These are phyloP conservation scores for Kwoniella botswanensis DNA, from an alignment of 768 basidiomycete genomes.

Conservation along the genomic window DNA sequence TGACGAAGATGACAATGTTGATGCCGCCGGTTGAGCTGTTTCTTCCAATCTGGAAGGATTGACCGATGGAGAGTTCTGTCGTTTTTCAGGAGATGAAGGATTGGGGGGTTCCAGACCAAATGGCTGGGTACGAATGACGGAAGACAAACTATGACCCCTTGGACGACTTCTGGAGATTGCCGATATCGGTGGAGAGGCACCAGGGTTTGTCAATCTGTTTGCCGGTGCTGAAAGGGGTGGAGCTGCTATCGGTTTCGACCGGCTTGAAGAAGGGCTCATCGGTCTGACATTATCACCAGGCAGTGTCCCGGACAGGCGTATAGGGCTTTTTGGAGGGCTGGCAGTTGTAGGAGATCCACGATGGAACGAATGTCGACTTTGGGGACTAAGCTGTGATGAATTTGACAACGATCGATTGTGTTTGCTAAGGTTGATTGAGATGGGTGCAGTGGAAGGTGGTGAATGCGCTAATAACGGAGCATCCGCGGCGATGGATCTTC, in stretches of 20 bases:
- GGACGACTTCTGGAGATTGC: constrained; percentile 20
- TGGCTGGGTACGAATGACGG: not conserved
- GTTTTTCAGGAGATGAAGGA: not conserved
- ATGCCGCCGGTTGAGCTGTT: not conserved
- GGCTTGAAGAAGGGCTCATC: constrained; percentile 1
- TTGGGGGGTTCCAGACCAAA: not conserved
- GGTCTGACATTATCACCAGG: constrained; percentile 4
- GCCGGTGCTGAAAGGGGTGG: constrained; percentile 15
- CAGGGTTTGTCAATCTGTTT: constrained; percentile 17
- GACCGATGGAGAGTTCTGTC: not conserved
- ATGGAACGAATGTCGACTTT: constrained; percentile 15
- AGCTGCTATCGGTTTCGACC: not conserved
- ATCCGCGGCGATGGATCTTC: constrained; percentile 31
- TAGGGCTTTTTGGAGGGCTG: constrained; percentile 21
- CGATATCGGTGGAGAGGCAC: constrained; percentile 26
- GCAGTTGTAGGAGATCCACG: constrained; percentile 14
- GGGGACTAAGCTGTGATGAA: constrained; percentile 31
- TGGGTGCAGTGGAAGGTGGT: constrained; percentile 24
- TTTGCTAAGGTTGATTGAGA: constrained; percentile 26
- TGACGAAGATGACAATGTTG: constrained; percentile 10
- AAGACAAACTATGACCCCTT: constrained; percentile 32
- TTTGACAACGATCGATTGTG: constrained; percentile 39
- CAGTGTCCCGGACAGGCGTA: not conserved
- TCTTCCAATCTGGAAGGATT: not conserved
- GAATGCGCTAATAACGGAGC: constrained; percentile 26